Base-by-base conservation (phyloP, 2,329 filamentous ascomycete genomes). In the Waltergamsia citrina region DNA sequence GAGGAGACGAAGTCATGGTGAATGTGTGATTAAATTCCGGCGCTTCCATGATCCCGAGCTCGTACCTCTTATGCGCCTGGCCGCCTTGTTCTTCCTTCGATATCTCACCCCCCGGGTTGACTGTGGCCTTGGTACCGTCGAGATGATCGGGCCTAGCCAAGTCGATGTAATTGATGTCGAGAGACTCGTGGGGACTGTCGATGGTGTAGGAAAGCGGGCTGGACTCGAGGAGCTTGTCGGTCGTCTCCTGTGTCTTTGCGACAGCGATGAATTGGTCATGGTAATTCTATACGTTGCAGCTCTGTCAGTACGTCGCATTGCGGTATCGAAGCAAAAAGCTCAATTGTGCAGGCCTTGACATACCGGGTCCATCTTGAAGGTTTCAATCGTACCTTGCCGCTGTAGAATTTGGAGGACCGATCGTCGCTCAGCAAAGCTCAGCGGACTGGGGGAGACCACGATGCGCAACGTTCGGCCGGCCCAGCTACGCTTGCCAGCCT, bases 351-450 rank as follows among this genome's bases (percentile, higher is more conserved):
- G 7, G 15, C 6, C 11, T 29, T 22, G n/a, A 17, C 25, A 33
- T 29, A 27, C 28, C 6, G 29, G 15, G 12, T 17, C 32, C 24
- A 19, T 11, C 41, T 21, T 46, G 49, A 77, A 77, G 23, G 66
- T 55, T 26, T 75, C 67, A 29, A 75, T 59, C 3, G 56, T 51
- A 36, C 65, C 67, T 42, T 67, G 56, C 35, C 59, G 56, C 50
- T 72, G 62, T 16, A 77, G 54, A 19, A 65, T 59, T 28, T 65
- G 63, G 22, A 77, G 53, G 15, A 77, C 59, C 7, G 70, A 69
- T 17, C 71, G 67, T 6, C 72, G 66, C 51, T 77, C 70, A 20
- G 62, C 58, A 42, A 77, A 65, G 30, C 42, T 67, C n/a, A 54
- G 45, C 9, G 73, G 72, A 10, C 62, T 46, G 11, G 72, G 73